Evolutionary conservation across 306 rosid genomes (phyloP).

Genomic region (Psophocarpus tetragonolobus): DNA sequence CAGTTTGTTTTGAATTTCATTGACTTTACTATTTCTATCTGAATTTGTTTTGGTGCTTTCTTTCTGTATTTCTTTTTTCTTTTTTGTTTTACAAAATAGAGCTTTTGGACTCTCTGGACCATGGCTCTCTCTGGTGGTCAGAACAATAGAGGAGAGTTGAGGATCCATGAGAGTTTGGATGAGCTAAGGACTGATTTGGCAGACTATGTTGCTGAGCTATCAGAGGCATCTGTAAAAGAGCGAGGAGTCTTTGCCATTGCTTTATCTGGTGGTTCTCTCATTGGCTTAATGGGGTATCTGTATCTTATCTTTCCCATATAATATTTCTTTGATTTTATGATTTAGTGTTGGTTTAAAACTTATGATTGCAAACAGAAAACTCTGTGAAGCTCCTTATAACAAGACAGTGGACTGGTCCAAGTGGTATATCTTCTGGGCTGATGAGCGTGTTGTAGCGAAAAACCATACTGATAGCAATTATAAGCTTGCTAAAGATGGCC

Average conservation of each 20-base stretch:
- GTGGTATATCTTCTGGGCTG: conserved; percentile 99
- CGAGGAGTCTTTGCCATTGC: conserved; percentile 85
- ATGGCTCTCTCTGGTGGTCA: conserved; percentile 70
- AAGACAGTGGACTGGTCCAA: conserved; percentile 96
- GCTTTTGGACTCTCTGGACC: conserved; percentile 30
- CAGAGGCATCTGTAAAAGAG: conserved; percentile 91
- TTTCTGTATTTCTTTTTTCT: background rate
- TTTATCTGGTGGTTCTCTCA: conserved; percentile 99
- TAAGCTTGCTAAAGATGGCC: conserved; percentile 84
- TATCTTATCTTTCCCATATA: conserved; percentile 46
- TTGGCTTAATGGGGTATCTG: conserved; percentile 94
- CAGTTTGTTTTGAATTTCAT: conserved; percentile 17
- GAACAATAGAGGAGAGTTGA: conserved; percentile 58
- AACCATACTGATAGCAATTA: conserved; percentile 90
- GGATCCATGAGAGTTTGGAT: conserved; percentile 86
- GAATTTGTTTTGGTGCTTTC: conserved; percentile 23
- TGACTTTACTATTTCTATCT: conserved; percentile 6
- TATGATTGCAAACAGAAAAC: conserved; percentile 70
- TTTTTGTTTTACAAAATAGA: background rate
- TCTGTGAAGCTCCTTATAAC: conserved; percentile 84
- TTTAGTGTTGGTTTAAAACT: conserved; percentile 52
- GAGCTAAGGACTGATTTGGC: conserved; percentile 90
- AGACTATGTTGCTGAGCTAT: conserved; percentile 79
- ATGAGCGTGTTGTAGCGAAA: conserved; percentile 93
- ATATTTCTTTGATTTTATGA: conserved; percentile 42